These are phyloP conservation scores for Acer yangbiense DNA, from an alignment of 345 rosid genomes.

Conservation along the genomic window DNA sequence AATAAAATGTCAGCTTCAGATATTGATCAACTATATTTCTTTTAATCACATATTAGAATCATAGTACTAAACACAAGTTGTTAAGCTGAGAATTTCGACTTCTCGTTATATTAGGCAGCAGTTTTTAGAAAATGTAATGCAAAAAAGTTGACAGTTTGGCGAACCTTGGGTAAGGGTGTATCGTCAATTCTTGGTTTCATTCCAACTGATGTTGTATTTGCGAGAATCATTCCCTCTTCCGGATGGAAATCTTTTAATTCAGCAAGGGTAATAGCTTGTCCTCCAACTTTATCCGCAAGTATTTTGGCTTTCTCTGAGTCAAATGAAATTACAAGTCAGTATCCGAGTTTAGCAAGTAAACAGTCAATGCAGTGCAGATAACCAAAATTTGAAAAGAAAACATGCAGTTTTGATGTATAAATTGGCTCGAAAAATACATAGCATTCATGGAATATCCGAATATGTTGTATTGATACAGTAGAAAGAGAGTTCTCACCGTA, in stretches of 20 bases:
- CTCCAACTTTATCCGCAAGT: slow-evolving; percentile 57
- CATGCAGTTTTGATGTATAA: not conserved
- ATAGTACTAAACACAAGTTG: not conserved
- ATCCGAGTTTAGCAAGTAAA: not conserved
- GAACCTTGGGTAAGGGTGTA: slow-evolving; percentile 57
- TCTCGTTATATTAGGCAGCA: too few species aligned
- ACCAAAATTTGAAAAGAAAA: not conserved
- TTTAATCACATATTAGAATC: not conserved
- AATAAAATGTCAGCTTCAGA: not conserved
- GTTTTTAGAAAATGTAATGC: not conserved
- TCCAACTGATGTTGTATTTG: slow-evolving; percentile 62
- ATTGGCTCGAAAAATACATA: not conserved
- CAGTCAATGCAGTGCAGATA: not conserved
- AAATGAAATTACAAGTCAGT: slow-evolving; percentile 17
- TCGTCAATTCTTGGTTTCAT: slow-evolving; percentile 55
- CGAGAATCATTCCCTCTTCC: slow-evolving; percentile 65
- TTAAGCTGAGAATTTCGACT: not conserved
- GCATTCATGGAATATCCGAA: not conserved
- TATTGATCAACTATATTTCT: not conserved
- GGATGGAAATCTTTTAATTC: slow-evolving; percentile 62
- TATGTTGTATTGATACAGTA: not conserved
- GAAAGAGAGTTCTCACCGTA: slow-evolving; percentile 37
- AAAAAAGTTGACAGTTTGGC: slow-evolving; percentile 5
- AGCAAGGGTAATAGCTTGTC: slow-evolving; percentile 48
- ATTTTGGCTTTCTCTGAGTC: slow-evolving; percentile 47